Evolutionary conservation across 345 rosid genomes (phyloP), one percentile per base, ranked within the genome.

Genomic region (Gossypium arboreum): DNA sequence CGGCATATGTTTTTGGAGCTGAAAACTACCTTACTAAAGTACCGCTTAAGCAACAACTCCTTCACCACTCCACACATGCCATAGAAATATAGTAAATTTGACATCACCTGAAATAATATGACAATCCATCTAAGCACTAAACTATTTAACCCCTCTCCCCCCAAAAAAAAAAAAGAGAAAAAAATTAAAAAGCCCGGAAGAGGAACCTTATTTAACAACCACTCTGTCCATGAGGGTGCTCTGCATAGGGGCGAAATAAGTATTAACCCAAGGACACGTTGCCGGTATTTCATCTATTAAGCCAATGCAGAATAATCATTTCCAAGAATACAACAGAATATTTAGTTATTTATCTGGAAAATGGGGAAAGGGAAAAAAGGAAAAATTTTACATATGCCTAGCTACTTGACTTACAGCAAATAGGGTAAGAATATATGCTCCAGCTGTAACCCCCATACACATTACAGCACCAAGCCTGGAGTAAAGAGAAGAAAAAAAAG

Each of bases 361-460:
- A 2, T 73, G 18, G 12, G 18, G 56, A 54, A 27, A 65, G 24
- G 34, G 55, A 57, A 34, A 12, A 20, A 3, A 16, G n/a, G 41
- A 34, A 57, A 63, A 41, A 7, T 55, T 73, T 45, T 51, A 44
- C 41, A 34, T 48, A 68, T 10, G 20, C 15, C 9, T 77, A 50
- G 56, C 62, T 70, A 75, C 34, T 72, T 76, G 75, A 76, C 97
- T 84, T 83, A 96, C 99, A 69, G 99, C 97, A 83, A 96, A 96
- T 45, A 92, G 76, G 54, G 98, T 89, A 76, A 96, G 90, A 83
- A 93, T 79, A 80, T 96, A 93, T 20, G 99, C 99, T 83, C 99
- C 99, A 41, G 97, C 97, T 57, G 95, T 90, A 76, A 93, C 98
- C 70, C 99, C 99, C 97, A 96, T 85, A 76, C 99, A 96, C 98